Evolutionary conservation across 805 yeast species (phyloP), one percentile per base, ranked within the genome.

Genomic region (Kregervanrija delftensis): DNA sequence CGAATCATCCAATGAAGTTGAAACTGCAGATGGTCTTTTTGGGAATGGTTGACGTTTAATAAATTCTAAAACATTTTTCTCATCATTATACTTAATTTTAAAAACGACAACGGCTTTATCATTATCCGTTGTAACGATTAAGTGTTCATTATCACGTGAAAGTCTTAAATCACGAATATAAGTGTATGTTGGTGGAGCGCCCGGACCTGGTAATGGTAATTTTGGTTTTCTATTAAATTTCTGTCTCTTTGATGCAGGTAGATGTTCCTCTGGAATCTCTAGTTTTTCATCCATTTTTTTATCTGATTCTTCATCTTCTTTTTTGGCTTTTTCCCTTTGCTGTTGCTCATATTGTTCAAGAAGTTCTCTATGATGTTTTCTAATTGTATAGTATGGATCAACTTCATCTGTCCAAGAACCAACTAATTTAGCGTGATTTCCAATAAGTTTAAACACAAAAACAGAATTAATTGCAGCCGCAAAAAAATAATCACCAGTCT

Each of bases 1-100:
- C 8, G 57, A 51, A 47, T 75, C 78, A 45, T 76, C 77, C 33
- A 65, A 64, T 32, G 83, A 72, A 1, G 80, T 65, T 8, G 86
- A 70, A 14, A 89, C 71, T 1, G 96, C 81, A 53, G 88, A 83
- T n/a, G 98, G 98, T 64, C 98, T 80, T 63, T 91, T 91, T 33
- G 96, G 89, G 57, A 87, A 83, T 5, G 76, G 74, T 59, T 88
- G 91, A 56, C 91, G 78, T 58, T 84, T 83, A 35, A 75, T 55
- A 14, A 83, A 60, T 16, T 58, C 59, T 33, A 86, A 65, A 44
- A 77, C 69, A 47, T 73, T 71, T 5, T 55, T 61, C 8, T 59
- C 50, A 35, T 55, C 42, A 3, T 44, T 43, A 36, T 60, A 56
- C n/a, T 61, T 37, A 35, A 63, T 58, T 46, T 71, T 67, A 48